Percentiles rank a stretch among this genome's conserved stretches.
Conservation (phyloP, 2,329 filamentous ascomycete species). For the Aspergillus vadensis region DNA sequence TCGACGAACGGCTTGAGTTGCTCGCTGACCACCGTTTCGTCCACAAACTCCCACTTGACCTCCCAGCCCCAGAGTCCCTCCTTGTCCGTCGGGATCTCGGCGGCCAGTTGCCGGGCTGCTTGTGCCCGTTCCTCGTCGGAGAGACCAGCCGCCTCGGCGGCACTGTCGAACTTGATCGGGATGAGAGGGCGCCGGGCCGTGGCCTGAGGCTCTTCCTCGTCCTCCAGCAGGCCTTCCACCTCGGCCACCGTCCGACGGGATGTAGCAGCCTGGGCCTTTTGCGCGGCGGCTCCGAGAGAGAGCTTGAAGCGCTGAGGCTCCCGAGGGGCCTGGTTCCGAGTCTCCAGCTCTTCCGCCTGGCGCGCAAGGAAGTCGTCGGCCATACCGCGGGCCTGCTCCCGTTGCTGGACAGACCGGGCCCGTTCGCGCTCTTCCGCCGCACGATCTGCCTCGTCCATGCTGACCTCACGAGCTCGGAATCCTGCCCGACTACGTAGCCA, state of each 20-base stretch:
- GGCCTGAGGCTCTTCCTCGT: constrained; percentile 80
- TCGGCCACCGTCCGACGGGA: constrained; percentile 83
- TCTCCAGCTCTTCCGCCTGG: constrained; percentile 74
- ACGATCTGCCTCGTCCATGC: constrained; percentile 80
- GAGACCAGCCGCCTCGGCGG: constrained; percentile 66
- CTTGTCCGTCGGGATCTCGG: constrained; percentile 86
- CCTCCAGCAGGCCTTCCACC: constrained; percentile 89
- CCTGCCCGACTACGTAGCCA: constrained; percentile 81
- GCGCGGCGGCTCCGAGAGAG: constrained; percentile 84
- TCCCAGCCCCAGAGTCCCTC: constrained; percentile 89
- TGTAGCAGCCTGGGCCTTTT: constrained; percentile 63
- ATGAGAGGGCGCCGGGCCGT: constrained; percentile 73
- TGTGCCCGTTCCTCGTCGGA: constrained; percentile 85
- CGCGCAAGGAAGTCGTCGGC: constrained; percentile 88
- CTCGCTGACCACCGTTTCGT: constrained; percentile 76
- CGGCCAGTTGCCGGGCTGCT: constrained; percentile 77
- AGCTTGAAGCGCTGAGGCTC: constrained; percentile 83
- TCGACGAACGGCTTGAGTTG: constrained; percentile 93
- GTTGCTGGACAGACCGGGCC: constrained; percentile 67
- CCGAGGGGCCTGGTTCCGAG: constrained; percentile 45
- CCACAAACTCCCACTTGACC: constrained; percentile 89
- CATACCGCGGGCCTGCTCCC: constrained; percentile 78
- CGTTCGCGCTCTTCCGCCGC: constrained; percentile 74
- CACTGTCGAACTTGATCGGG: constrained; percentile 78
- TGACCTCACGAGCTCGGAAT: constrained; percentile 72